These are phyloP conservation scores for Aureobasidium sp. DNA, from an alignment of 2,329 filamentous ascomycete species.

Conservation along the genomic window DNA sequence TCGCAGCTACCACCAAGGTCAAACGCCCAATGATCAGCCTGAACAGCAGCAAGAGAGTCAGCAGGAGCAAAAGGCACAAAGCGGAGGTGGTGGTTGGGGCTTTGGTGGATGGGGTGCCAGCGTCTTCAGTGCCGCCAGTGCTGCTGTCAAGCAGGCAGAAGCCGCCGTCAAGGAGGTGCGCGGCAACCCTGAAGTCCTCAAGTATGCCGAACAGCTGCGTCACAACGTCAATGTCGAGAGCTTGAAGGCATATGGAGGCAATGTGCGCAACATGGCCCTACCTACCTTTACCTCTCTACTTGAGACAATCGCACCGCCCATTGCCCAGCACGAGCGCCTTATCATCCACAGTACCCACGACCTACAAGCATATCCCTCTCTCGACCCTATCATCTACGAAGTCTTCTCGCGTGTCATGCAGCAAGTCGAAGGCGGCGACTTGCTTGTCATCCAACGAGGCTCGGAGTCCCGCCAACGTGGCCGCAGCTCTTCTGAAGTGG, in stretches of 20 bases:
- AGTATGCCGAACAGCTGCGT: slow-evolving; percentile 83
- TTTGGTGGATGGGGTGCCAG: slow-evolving; percentile 74
- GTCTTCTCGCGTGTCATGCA: slow-evolving; percentile 95
- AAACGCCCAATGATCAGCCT: slow-evolving; percentile 48
- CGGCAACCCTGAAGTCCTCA: slow-evolving; percentile 91
- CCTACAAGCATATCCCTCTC: slow-evolving; percentile 83
- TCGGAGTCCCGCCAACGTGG: slow-evolving; percentile 64
- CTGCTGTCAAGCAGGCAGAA: slow-evolving; percentile 88
- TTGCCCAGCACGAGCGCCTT: slow-evolving; percentile 91
- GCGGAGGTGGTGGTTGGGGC: slow-evolving; percentile 45
- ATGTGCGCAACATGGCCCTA: slow-evolving; percentile 75
- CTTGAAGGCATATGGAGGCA: slow-evolving; percentile 74
- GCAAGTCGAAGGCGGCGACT: slow-evolving; percentile 95
- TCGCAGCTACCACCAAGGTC: slow-evolving; percentile 62
- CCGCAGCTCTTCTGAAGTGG: slow-evolving; percentile 54
- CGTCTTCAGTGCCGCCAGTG: slow-evolving; percentile 70
- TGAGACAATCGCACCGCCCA: slow-evolving; percentile 90
- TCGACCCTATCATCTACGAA: slow-evolving; percentile 84
- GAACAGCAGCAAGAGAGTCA: slow-evolving; percentile 2
- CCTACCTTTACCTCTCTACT: slow-evolving; percentile 93
- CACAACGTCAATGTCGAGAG: slow-evolving; percentile 72
- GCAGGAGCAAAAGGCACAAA: slow-evolving; percentile 24
- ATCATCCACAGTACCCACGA: slow-evolving; percentile 98
- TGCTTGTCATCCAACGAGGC: slow-evolving; percentile 89
- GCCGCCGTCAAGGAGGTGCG: slow-evolving; percentile 91